Evolutionary conservation across 1,139 yeast species (phyloP).

Genomic region (Suhomyces bribrorum): DNA sequence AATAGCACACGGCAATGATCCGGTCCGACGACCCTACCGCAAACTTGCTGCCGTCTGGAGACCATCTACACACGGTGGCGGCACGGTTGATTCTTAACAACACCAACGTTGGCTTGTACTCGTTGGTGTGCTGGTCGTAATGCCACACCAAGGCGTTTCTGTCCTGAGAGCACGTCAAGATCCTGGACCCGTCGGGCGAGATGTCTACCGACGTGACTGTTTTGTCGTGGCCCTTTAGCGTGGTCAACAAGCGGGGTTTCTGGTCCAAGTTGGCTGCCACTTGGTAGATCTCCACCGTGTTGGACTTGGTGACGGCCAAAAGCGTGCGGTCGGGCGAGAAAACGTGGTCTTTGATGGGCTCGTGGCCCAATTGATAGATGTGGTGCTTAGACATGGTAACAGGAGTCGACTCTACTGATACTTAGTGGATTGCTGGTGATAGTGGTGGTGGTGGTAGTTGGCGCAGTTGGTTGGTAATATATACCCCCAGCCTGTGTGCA

Average conservation of each 20-base stretch:
- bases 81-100: slow-evolving; percentile 90
- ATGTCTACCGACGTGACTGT: slow-evolving; percentile 94
- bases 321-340: slow-evolving; percentile 68
- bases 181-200: slow-evolving; percentile 75
- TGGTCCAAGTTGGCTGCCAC: slow-evolving; percentile 33
- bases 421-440: not conserved
- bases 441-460: not conserved
- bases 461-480: not conserved
- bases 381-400: slow-evolving; percentile 32
- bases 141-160: slow-evolving; percentile 98
- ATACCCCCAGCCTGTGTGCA: too few relatives aligned
- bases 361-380: slow-evolving; percentile 69
- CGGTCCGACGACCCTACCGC: slow-evolving; percentile 98
- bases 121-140: slow-evolving; percentile 48
- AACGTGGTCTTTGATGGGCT: slow-evolving; percentile 88
- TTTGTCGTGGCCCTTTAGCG: slow-evolving; percentile 84
- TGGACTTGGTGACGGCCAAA: slow-evolving; percentile 82
- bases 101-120: slow-evolving; percentile 85
- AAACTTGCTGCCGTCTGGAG: slow-evolving; percentile 88
- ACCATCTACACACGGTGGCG: slow-evolving; percentile 92
- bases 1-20: slow-evolving; percentile 92
- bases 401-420: slow-evolving; percentile 42
- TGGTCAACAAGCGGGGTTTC: slow-evolving; percentile 57
- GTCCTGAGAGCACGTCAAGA: slow-evolving; percentile 97
- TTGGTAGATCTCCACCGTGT: slow-evolving; percentile 72